Conservation (phyloP, 164 flowering plant species). For the Nymphaea thermarum region DNA sequence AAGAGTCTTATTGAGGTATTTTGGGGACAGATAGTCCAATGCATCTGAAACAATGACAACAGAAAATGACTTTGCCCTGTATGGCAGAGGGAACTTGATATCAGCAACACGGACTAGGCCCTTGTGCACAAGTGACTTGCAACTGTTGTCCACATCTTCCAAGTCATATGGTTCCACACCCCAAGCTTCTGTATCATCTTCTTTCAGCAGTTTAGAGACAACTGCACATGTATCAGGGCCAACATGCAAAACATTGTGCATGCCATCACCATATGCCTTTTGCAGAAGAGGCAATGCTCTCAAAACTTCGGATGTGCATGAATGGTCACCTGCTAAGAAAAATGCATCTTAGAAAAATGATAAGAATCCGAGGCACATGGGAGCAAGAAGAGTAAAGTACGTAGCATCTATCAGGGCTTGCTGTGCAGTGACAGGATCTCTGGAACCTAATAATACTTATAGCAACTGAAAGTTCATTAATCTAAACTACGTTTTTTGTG, state of each 20-base stretch:
- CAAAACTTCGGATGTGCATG: constrained; percentile 67
- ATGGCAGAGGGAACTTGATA: constrained; percentile 86
- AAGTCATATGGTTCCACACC: constrained; percentile 91
- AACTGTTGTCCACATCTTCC: constrained; percentile 64
- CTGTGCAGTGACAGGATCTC: too few species aligned
- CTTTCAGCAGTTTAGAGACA: constrained; percentile 60
- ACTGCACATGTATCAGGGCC: constrained; percentile 91
- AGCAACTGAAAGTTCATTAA: too few species aligned
- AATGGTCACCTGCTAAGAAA: constrained; percentile 42
- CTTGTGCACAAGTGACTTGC: constrained; percentile 64
- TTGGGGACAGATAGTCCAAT: constrained; percentile 85
- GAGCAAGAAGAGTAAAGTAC: too few species aligned
- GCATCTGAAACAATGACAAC: constrained; percentile 86
- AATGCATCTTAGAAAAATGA: not conserved
- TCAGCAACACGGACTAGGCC: constrained; percentile 89
- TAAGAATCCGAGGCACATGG: too few species aligned
- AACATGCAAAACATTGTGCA: constrained; percentile 84
- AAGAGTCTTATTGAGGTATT: constrained; percentile 79
- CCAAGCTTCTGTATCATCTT: constrained; percentile 86
- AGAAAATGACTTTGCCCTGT: constrained; percentile 67
- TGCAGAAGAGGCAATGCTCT: constrained; percentile 61
- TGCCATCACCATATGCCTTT: constrained; percentile 74
- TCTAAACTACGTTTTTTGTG: too few species aligned
- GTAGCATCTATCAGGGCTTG: too few species aligned
- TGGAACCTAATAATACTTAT: too few species aligned